Evolutionary conservation across 202 grass and related monocot species (phyloP).

Genomic region (Eragrostis tef): DNA sequence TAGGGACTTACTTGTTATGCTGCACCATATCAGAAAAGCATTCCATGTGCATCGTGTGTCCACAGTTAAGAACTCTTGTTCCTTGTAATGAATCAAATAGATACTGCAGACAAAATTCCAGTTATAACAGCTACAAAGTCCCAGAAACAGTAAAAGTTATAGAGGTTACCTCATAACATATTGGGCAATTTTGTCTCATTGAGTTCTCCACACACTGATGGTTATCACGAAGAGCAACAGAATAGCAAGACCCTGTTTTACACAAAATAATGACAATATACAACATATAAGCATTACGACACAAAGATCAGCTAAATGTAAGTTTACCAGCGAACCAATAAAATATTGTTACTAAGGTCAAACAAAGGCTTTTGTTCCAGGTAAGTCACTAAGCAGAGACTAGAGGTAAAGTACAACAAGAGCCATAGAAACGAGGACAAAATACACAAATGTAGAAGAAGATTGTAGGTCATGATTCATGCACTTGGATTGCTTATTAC

Average conservation of each 20-base stretch:
- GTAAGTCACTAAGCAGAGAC: neutral
- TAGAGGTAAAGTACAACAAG: neutral
- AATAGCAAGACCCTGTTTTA: constrained; percentile 85
- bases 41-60: constrained; percentile 87
- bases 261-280: constrained; percentile 13
- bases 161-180: constrained; percentile 83
- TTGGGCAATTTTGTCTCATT: constrained; percentile 94
- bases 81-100: constrained; percentile 95
- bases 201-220: constrained; percentile 95
- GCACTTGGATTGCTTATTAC: neutral
- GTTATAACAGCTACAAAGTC: constrained; percentile 39
- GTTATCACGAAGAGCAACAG: constrained; percentile 60
- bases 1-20: constrained; percentile 70
- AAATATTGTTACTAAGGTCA: neutral
- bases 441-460: neutral
- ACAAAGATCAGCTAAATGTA: constrained; percentile 2
- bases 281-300: constrained; percentile 8
- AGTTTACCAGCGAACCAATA: neutral
- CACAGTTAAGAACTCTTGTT: constrained; percentile 82
- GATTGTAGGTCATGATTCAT: neutral
- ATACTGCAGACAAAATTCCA: constrained; percentile 65
- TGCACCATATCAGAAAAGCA: constrained; percentile 77
- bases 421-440: neutral
- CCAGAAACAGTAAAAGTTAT: constrained; percentile 35
- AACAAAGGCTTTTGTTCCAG: neutral